Evolutionary conservation across 805 yeast genomes (phyloP).

Genomic region (Limtongia smithiae): DNA sequence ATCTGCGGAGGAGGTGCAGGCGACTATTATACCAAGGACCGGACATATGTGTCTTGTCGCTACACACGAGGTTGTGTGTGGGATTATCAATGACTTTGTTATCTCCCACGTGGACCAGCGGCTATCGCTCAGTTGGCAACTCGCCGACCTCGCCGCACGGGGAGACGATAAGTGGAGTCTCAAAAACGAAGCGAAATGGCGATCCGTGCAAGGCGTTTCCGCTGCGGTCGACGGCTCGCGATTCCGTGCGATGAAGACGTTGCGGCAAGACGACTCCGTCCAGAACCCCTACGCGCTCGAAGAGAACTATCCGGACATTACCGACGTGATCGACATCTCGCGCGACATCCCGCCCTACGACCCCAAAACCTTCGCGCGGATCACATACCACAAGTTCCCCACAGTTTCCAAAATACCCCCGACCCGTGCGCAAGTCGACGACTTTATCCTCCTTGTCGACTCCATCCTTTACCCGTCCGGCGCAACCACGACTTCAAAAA

Average conservation of each 20-base stretch:
- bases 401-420: conserved; percentile 78
- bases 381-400: conserved; percentile 66
- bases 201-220: conserved; percentile 51
- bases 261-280: conserved; percentile 56
- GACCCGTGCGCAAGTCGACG: conserved; percentile 53
- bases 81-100: conserved; percentile 56
- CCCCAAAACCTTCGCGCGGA: conserved; percentile 51
- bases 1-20: conserved; percentile 38
- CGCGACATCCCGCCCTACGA: conserved; percentile 63
- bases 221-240: conserved; percentile 42
- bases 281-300: conserved; percentile 63
- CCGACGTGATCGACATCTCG: conserved; percentile 66
- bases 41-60: conserved; percentile 66
- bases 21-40: conserved; percentile 41
- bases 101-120: conserved; percentile 49
- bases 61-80: conserved; percentile 62
- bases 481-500: conserved; percentile 28
- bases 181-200: conserved; percentile 73
- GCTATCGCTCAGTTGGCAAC: conserved; percentile 68
- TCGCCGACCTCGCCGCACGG: conserved; percentile 48
- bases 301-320: conserved; percentile 46
- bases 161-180: conserved; percentile 78
- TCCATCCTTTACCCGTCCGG: conserved; percentile 38
- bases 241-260: conserved; percentile 69
- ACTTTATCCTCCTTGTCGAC: conserved; percentile 54